Evolutionary conservation across 495 filamentous ascomycete species (phyloP), one percentile per base, ranked within the genome.

Genomic region (Aspergillus carlsbadensis): DNA sequence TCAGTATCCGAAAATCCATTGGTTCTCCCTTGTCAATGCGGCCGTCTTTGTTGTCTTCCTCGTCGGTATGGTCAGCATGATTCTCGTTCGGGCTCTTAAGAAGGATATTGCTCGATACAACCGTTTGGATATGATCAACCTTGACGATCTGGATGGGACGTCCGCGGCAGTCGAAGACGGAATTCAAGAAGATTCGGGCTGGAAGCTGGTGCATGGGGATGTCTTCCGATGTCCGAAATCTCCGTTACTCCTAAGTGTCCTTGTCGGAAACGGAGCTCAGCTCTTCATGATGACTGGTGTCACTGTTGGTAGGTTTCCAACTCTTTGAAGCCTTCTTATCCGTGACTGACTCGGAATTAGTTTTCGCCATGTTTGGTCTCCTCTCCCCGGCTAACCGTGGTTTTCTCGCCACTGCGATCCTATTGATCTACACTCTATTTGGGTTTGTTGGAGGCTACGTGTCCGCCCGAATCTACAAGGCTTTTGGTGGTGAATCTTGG

Each of bases 41-140:
- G 86, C 95, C 10, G 82, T 96, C 47, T 93, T 98, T 59, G 92
- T 98, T 33, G 80, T 92, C 33, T 94, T 98, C 78, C 78, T 98
- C 33, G 87, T 91, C 18, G 83, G 89, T 34, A 96, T 92, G 70
- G 94, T 98, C 42, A 84, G 86, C 65, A 94, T 92, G 58, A 88
- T 97, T 31, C 82, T 98, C 14, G 71, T 94, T 58, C 82, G 93
- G 43, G 90, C 94, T 13, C 74, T 98, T 47, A 85, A 84, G 65
- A 96, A 94, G 77, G 94, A 98, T 67, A 96, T 98, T 66, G 90
- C 90, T 21, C 83, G 95, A 17, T 98, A 98, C 75, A 98, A 98
- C 72, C 82, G 92, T 14, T 79, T 98, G 11, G 94, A 98, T 62
- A 81, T 86, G 63, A 85, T 93, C 69, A 87, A 87, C 63, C 74